Base-by-base conservation (phyloP, 2,329 filamentous ascomycete species). In the Stagonosporopsis tanaceti region DNA sequence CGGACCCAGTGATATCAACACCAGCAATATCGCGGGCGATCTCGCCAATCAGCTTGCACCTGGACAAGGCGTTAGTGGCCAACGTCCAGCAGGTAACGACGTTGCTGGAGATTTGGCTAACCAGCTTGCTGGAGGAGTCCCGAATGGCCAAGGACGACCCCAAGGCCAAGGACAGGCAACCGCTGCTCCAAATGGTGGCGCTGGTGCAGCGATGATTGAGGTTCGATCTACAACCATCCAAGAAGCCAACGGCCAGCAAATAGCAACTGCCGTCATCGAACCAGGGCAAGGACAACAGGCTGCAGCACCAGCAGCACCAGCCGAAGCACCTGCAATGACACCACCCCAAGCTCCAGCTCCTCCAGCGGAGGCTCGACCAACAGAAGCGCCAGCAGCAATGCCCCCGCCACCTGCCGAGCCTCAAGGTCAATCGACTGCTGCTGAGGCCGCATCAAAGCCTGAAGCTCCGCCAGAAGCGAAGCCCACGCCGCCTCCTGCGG, bases 11-110 rank as follows among this genome's bases (percentile, higher is more conserved):
- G 57, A 59, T 27, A 48, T 62, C 38, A 47, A 42, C 32, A 60
- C 55, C 15, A 59, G 40, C 34, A 57, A 63, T 35, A 47, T 63
- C 27, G 66, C 41, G 3, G 61, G 60, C 28, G 62, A 62, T 34
- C 50, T 68, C 27, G 60, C 63, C 7, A 68, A 67, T 30, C 61
- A 68, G 47, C 57, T 68, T 32, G 57, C 64, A 15, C 61, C 64
- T 32, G 65, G 50, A 38, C 27, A 48, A 17, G 39, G 48, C 34
- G 44, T 39, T 2, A 47, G 14, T 32, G 54, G 48, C 14, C 54
- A 57, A 28, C 44, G 44, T 37, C 54, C 54, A 28, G 50, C 48
- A 32, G 34, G 46, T 40, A 59, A 47, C 37, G 46, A 54, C 24
- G 20, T 55, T 9, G 57, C 40, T 20, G 57, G 51, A 32, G 44